Base-by-base conservation (phyloP, 345 rosid species). In the thale cress (Arabidopsis thaliana) region DNA sequence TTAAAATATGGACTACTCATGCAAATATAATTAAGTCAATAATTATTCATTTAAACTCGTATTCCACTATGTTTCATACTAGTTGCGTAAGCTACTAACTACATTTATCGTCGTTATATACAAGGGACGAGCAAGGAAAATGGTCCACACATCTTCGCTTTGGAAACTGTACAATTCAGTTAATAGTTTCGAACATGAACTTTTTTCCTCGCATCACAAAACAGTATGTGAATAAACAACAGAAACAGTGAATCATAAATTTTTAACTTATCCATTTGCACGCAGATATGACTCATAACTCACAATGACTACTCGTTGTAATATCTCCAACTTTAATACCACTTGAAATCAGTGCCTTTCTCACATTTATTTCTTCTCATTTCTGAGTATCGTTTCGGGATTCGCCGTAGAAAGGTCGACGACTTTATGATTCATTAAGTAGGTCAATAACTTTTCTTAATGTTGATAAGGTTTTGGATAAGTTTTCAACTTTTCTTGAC, bases 401-500 rank as follows among this genome's bases (percentile, higher is more conserved):
- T 65, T 57, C 67, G 2, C 45, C 14, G 57, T 37, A 59, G 32
- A 75, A 51, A 41, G 38, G 69, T 60, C 69, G 57, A 50, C 30
- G 55, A 67, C 73, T 37, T 60, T 25, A 16, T 57, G 20, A 22
- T 58, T 69, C 22, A 51, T 51, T 51, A 30, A 75, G 38, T 40
- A 50, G 56, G 74, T 69, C 69, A 68, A 49, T 41, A 67, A 61
- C 63, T 51, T 66, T 65, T 61, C 33, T 76, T 61, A 16, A 24
- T 69, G 70, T 37, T 45, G 62, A 61, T 63, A 55, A 70, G 33
- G 55, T 70, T 76, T 61, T 69, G 57, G 80, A 77, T 77, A 71
- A 56, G 71, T 57, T 68, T 46, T 64, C 60, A 57, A 71, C 52
- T 59, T 55, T 56, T 33, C 12, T 71, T 57, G 60, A 71, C 71